Evolutionary conservation across 345 rosid genomes (phyloP).

Genomic region (Gossypioides kirkii): DNA sequence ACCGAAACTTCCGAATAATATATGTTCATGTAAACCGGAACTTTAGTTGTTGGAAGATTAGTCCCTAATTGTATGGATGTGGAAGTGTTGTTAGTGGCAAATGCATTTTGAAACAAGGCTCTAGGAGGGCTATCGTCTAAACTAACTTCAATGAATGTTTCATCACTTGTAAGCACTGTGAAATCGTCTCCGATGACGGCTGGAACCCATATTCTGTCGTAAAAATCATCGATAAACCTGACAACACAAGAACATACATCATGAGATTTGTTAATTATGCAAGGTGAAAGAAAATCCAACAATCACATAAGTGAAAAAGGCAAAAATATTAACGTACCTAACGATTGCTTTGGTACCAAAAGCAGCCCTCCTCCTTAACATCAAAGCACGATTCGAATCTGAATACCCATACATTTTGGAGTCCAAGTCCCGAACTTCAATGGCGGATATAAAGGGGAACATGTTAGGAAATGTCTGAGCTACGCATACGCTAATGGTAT

Average conservation of each 20-base stretch:
- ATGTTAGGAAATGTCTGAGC: conserved; percentile 30
- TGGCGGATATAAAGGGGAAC: conserved; percentile 38
- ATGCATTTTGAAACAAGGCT: conserved; percentile 30
- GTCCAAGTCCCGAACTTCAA: conserved; percentile 29
- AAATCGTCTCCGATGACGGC: conserved; percentile 8
- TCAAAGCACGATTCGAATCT: conserved; percentile 26
- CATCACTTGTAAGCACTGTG: conserved; percentile 18
- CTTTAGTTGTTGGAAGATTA: conserved; percentile 18
- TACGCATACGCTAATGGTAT: conserved; percentile 27
- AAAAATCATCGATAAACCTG: conserved; percentile 24
- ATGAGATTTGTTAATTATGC: neutral
- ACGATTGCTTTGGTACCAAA: conserved; percentile 18
- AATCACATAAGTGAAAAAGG: neutral
- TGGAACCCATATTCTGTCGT: conserved; percentile 42
- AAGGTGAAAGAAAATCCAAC: neutral
- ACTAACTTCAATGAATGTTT: neutral
- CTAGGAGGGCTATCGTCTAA: conserved; percentile 33
- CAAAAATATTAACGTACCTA: conserved; percentile 18
- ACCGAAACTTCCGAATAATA: conserved; percentile 42
- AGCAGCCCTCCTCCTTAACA: conserved; percentile 22
- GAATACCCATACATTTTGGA: conserved; percentile 25
- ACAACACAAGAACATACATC: neutral
- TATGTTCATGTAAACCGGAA: conserved; percentile 28
- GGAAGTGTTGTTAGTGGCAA: conserved; percentile 21
- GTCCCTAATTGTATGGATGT: neutral